Base-by-base conservation (phyloP, 2,329 filamentous ascomycete species). In the Verticillium zaregamsianum region DNA sequence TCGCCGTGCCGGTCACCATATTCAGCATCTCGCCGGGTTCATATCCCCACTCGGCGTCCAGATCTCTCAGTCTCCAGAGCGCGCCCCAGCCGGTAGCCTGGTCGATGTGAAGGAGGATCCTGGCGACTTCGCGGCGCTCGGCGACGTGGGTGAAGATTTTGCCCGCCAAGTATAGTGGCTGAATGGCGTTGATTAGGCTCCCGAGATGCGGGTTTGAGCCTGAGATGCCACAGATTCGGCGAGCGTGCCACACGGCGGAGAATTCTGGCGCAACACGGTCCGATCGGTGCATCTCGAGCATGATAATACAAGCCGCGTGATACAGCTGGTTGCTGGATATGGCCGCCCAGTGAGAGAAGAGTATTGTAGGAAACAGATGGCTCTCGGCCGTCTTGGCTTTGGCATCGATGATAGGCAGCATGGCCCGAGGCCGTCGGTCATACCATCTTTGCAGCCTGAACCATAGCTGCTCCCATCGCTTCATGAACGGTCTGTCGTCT, bases 241-340 rank as follows among this genome's bases (percentile, higher is more conserved):
- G 74, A 0, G 79, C 80, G 66, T 83, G 80, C 80, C 80, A 82
- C n/a, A 82, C 64, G 1, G 74, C 61, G 2, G 68, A 57, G 2
- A 66, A 67, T 9, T 74, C 33, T 64, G 56, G 62, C 6, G 64
- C 6, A 70, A 64, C 5, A 67, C 59, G n/a, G 59, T n/a, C 37
- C 65, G 70, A 14, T 65, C 79, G 76, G 28, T 72, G 74, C 58
- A 76, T 76, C 49, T 80, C 77, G 0, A 84, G 68, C 62, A 84
- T 72, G 5, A 83, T 66, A 2, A 84, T 77, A 59, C 78, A 81
- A 4, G 80, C 75, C 0, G 82, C 80, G 59, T 84, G 82, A 35
- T 83, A 83, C 0, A 83, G 71, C 59, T 83, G 82, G 59, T 83
- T 84, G 1, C 79, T 78, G 0, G 80, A 83, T 2, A 84, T 83